phyloP scores from a whole-genome alignment of 1,284 basidiomycete genomes.

The Sporisorium graminicola region DNA sequence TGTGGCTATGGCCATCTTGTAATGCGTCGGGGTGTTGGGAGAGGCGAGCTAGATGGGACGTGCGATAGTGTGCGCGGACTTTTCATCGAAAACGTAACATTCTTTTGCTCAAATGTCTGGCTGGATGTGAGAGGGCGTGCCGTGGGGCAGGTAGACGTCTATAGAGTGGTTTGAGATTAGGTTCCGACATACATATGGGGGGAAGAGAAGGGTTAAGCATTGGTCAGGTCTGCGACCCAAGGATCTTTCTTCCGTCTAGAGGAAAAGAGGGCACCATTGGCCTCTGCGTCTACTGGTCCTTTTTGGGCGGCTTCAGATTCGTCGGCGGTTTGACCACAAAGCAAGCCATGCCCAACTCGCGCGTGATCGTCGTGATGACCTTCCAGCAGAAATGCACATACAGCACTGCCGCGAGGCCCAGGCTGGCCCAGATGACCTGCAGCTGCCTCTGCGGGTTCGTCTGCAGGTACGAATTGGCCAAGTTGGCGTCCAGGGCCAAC shows the following conservation, averaged over 20 bases:
- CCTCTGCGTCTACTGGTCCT: constrained; percentile 4
- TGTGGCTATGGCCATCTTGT: constrained; percentile 8
- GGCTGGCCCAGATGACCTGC: constrained; percentile 77
- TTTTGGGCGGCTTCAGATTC: constrained; percentile 21
- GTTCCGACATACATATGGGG: no score
- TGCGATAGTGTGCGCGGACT: no score
- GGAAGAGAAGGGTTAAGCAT: no score
- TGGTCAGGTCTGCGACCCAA: no score
- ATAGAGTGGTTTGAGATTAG: no score
- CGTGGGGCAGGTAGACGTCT: no score
- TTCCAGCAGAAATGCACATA: constrained; percentile 79
- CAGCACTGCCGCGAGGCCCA: constrained; percentile 77
- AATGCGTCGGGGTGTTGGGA: background rate
- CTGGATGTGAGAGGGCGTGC: no score
- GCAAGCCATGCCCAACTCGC: constrained; percentile 57
- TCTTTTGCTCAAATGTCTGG: no score
- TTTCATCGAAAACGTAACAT: no score
- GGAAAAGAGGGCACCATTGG: no score
- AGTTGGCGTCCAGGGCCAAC: constrained; percentile 79
- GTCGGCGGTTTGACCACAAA: constrained; percentile 51
- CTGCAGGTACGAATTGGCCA: constrained; percentile 77
- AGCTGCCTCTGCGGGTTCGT: constrained; percentile 75
- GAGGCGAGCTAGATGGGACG: no score
- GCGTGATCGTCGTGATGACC: constrained; percentile 64
- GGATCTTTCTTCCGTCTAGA: no score